phyloP scores from a whole-genome alignment of 768 basidiomycete genomes.

The Crepidotus variabilis region DNA sequence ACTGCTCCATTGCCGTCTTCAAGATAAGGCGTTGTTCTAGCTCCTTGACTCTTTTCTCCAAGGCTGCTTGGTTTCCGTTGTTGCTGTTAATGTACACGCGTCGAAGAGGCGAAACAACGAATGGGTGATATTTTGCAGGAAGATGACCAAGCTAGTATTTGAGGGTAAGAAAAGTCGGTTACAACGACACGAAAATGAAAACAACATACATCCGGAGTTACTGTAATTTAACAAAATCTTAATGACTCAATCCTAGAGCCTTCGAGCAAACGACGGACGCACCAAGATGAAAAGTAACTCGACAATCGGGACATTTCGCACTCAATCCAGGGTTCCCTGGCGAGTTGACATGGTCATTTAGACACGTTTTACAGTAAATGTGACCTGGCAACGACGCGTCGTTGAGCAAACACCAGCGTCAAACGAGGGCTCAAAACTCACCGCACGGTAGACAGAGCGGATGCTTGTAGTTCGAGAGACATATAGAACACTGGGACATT shows the following conservation, averaged over 20 bases:
- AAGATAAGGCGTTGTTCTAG: conserved; percentile 35
- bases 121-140: conserved; percentile 47
- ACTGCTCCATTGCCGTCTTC: conserved; percentile 37
- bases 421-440: neutral
- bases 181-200: neutral
- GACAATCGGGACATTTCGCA: neutral
- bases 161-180: neutral
- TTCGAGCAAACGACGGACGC: neutral
- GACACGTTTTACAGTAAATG: neutral
- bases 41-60: conserved; percentile 17
- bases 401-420: neutral
- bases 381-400: neutral
- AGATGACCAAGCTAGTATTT: conserved; percentile 38
- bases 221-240: conserved; percentile 7
- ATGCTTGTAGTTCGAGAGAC: neutral
- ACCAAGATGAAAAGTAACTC: neutral
- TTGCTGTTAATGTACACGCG: conserved; percentile 42
- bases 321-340: neutral
- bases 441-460: neutral
- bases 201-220: conserved; percentile 23
- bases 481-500: neutral
- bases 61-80: neutral
- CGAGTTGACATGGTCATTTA: neutral
- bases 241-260: too few species aligned
- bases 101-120: conserved; percentile 40